Conservation (phyloP, 495 filamentous ascomycete genomes). For the Echria macrotheca region DNA sequence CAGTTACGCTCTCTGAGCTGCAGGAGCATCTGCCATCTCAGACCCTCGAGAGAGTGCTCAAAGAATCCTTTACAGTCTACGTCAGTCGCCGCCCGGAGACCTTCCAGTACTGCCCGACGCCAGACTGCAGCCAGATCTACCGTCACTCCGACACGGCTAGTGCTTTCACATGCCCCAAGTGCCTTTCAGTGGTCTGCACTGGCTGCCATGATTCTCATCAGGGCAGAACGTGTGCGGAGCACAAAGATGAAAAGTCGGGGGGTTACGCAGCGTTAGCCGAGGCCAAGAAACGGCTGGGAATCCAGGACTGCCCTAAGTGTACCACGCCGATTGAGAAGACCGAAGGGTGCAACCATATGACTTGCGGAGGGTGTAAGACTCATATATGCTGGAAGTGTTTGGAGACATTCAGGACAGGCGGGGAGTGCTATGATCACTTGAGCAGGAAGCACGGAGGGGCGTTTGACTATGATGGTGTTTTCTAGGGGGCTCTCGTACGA, state of each 20-base stretch:
- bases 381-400: conserved; percentile 29
- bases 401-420: conserved; percentile 8
- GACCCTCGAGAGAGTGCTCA: conserved; percentile 36
- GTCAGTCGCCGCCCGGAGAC: conserved; percentile 27
- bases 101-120: conserved; percentile 36
- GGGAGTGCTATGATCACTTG: conserved; percentile 14
- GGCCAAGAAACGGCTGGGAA: conserved; percentile 26
- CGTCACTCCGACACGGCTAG: conserved; percentile 12
- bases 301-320: conserved; percentile 23
- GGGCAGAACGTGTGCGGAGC: conserved; percentile 33
- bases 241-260: conserved; percentile 25
- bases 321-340: conserved; percentile 20
- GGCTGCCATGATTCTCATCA: conserved; percentile 33
- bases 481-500: no score
- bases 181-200: conserved; percentile 34
- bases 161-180: conserved; percentile 32
- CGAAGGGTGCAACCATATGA: conserved; percentile 26
- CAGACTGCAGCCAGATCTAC: conserved; percentile 40
- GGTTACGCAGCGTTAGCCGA: conserved; percentile 20
- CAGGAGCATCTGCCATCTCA: conserved; percentile 28
- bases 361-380: conserved; percentile 19
- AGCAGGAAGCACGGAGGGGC: conserved; percentile 8
- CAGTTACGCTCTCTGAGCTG: conserved; percentile 31
- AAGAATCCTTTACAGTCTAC: conserved; percentile 33
- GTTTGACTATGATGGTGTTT: neutral